These are phyloP conservation scores for Helicostylum pulchrum DNA, from an alignment of 192 early-diverging fungal species.

Conservation along the genomic window DNA sequence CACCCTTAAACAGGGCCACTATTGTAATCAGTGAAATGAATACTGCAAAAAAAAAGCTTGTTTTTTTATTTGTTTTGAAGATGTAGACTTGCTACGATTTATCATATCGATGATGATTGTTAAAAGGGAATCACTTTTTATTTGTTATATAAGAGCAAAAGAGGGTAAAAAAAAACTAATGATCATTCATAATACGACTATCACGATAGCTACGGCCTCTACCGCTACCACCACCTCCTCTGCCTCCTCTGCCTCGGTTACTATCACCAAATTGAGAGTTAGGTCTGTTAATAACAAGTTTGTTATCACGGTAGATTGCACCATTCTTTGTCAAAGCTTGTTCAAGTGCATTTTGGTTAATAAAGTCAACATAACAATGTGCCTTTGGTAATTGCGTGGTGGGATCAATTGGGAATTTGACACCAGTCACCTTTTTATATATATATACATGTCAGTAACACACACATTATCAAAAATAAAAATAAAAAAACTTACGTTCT, in stretches of 20 bases:
- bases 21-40: too few species aligned
- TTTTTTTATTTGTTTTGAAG: too few species aligned
- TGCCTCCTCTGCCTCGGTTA: slow-evolving; percentile 21
- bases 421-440: slow-evolving; percentile 29
- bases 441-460: background rate
- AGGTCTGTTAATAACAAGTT: slow-evolving; percentile 34
- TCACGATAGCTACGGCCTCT: slow-evolving; percentile 4
- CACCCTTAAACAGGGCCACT: too few species aligned
- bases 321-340: slow-evolving; percentile 30
- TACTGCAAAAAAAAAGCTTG: too few species aligned
- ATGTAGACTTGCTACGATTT: too few species aligned
- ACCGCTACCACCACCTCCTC: slow-evolving; percentile 14
- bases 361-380: slow-evolving; percentile 41
- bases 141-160: too few species aligned
- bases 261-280: slow-evolving; percentile 18
- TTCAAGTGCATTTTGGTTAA: slow-evolving; percentile 25
- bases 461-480: background rate
- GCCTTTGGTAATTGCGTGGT: slow-evolving; percentile 30
- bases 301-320: slow-evolving; percentile 22
- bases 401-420: slow-evolving; percentile 33
- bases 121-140: too few species aligned
- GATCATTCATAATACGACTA: slow-evolving; percentile 6
- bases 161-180: background rate
- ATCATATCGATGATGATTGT: too few species aligned
- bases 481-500: slow-evolving; percentile 26